Evolutionary conservation across 768 basidiomycete species (phyloP).

Genomic region (Tephrocybe sp.): DNA sequence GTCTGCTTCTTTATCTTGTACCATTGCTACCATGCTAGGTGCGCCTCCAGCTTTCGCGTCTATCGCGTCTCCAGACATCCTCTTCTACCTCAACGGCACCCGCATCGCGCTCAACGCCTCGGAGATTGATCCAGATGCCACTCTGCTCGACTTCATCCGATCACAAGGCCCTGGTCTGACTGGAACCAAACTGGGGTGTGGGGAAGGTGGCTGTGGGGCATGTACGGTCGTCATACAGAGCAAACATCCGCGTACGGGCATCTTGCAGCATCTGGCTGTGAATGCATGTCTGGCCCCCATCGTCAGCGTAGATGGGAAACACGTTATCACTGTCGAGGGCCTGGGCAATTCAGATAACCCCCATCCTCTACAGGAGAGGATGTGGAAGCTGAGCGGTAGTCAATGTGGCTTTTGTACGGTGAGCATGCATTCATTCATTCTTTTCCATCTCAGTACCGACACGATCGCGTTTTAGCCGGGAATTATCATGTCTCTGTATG

Average conservation of each 20-base stretch:
- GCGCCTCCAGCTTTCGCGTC: background rate
- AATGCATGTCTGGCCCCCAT: conserved; percentile 17
- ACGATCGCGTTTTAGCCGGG: conserved; percentile 8
- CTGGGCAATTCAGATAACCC: conserved; percentile 16
- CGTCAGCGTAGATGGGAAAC: conserved; percentile 18
- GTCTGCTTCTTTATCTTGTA: background rate
- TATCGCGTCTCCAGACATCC: conserved; percentile 10
- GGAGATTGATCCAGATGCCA: conserved; percentile 15
- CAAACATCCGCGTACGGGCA: conserved; percentile 14
- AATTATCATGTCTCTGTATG: conserved; percentile 17
- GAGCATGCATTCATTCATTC: background rate
- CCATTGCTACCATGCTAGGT: background rate
- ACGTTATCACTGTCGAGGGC: conserved; percentile 16
- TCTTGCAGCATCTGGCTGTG: conserved; percentile 15
- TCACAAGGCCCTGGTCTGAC: conserved; percentile 18
- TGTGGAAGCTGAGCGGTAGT: conserved; percentile 20
- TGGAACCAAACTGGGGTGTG: conserved; percentile 16
- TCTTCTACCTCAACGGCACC: conserved; percentile 19
- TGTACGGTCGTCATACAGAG: conserved; percentile 19
- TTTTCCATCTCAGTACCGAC: background rate
- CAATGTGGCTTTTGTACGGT: conserved; percentile 19
- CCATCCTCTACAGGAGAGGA: conserved; percentile 16
- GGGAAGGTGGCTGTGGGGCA: conserved; percentile 17
- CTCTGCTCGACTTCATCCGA: conserved; percentile 17
- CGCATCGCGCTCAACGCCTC: conserved; percentile 15